Evolutionary conservation across 208 protist species (phyloP).

Genomic region (Crithidia bombi): DNA sequence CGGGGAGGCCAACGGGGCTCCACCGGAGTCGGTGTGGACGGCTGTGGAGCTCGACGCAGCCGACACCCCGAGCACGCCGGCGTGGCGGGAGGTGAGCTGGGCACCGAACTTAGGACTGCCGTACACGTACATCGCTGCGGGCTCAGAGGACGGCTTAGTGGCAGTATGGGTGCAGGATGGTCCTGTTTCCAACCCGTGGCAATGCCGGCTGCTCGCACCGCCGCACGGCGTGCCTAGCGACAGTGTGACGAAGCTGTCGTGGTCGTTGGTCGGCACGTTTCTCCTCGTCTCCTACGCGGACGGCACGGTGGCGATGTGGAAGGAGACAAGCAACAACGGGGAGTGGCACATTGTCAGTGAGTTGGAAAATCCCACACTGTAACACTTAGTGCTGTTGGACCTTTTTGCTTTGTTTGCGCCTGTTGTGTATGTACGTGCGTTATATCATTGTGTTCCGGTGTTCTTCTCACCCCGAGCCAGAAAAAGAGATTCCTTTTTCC

Average conservation of each 20-base stretch:
- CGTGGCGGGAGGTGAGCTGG: constrained; percentile 81
- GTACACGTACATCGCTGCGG: constrained; percentile 85
- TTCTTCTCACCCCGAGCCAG: not conserved
- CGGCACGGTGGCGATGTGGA: constrained; percentile 77
- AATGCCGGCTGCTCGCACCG: constrained; percentile 35
- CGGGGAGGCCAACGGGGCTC: constrained; percentile 13
- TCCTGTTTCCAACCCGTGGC: constrained; percentile 47
- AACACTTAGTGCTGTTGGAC: not conserved
- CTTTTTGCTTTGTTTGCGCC: not conserved
- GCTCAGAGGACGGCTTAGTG: constrained; percentile 75
- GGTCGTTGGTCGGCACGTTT: constrained; percentile 83
- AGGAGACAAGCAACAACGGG: constrained; percentile 55
- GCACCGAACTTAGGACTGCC: constrained; percentile 77
- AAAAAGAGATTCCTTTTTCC: too few species aligned
- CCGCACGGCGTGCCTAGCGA: constrained; percentile 35
- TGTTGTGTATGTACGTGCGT: not conserved
- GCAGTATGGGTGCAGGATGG: constrained; percentile 85
- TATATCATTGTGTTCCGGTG: too few species aligned
- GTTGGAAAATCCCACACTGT: constrained; percentile 38
- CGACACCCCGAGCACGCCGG: constrained; percentile 19
- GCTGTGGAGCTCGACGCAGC: constrained; percentile 48
- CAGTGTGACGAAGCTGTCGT: constrained; percentile 78
- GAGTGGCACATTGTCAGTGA: constrained; percentile 72
- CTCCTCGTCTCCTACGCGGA: constrained; percentile 81
- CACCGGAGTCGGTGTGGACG: constrained; percentile 48